Percentiles rank a stretch among this genome's conserved stretches.
Evolutionary conservation across 768 basidiomycete genomes (phyloP).

Genomic region (Pluteus cervinus): DNA sequence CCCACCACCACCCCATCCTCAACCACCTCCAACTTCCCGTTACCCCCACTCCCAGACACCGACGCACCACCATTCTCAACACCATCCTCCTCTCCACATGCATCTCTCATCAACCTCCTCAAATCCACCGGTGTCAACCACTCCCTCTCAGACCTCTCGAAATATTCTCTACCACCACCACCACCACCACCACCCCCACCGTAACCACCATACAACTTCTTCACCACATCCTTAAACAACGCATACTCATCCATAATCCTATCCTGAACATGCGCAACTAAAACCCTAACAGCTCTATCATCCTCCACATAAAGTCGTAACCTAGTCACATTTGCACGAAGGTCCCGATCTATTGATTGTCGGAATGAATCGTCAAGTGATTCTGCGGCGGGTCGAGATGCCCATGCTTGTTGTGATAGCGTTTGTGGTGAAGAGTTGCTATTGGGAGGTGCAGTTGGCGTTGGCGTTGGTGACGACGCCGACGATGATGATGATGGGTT

Average conservation of each 20-base stretch:
- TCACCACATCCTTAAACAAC: slow-evolving; percentile 61
- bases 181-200: slow-evolving; percentile 17
- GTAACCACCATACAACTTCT: slow-evolving; percentile 39
- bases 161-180: slow-evolving; percentile 19
- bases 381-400: slow-evolving; percentile 42
- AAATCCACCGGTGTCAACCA: slow-evolving; percentile 30
- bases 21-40: too few relatives aligned
- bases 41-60: too few relatives aligned
- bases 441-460: slow-evolving; percentile 7
- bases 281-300: slow-evolving; percentile 67
- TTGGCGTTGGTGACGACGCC: slow-evolving; percentile 1
- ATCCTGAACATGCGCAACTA: slow-evolving; percentile 73
- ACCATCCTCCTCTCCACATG: slow-evolving; percentile 22
- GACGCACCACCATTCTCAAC: too few relatives aligned
- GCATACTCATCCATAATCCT: slow-evolving; percentile 71
- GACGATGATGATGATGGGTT: slow-evolving; percentile 1
- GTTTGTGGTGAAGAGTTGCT: slow-evolving; percentile 12
- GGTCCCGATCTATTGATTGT: slow-evolving; percentile 45
- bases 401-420: slow-evolving; percentile 39
- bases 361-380: slow-evolving; percentile 50
- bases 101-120: slow-evolving; percentile 30
- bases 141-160: too few relatives aligned
- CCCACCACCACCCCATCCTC: too few relatives aligned
- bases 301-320: slow-evolving; percentile 79
- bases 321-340: slow-evolving; percentile 48